phyloP scores from a whole-genome alignment of 805 yeast genomes.

The Metschnikowia proteae region DNA sequence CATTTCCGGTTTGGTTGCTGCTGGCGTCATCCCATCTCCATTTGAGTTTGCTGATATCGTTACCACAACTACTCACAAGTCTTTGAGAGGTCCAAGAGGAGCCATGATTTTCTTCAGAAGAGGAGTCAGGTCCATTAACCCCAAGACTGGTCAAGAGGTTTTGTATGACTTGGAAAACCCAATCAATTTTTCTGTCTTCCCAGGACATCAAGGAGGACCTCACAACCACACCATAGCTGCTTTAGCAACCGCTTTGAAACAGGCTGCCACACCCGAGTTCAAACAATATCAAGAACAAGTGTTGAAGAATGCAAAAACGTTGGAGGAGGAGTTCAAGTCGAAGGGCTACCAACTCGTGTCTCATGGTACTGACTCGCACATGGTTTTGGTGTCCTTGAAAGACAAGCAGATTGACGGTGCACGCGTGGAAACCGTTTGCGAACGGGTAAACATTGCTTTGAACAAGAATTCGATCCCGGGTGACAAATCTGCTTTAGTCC shows the following conservation, averaged over 20 bases:
- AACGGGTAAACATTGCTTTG: conserved; percentile 88
- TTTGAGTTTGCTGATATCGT: conserved; percentile 97
- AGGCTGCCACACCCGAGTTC: conserved; percentile 87
- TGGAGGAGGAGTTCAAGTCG: conserved; percentile 69
- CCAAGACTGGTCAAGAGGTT: conserved; percentile 87
- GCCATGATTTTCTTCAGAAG: conserved; percentile 99
- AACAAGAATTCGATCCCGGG: conserved; percentile 98
- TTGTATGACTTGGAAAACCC: conserved; percentile 88
- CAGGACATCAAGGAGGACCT: conserved; percentile 99
- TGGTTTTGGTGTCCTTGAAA: conserved; percentile 86
- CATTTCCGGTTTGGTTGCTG: conserved; percentile 92
- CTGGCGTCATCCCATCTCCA: conserved; percentile 94
- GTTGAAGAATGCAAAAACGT: conserved; percentile 78
- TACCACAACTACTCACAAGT: conserved; percentile 98
- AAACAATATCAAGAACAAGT: conserved; percentile 87
- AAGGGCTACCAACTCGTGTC: conserved; percentile 82
- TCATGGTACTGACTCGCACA: conserved; percentile 95
- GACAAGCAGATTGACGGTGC: conserved; percentile 95
- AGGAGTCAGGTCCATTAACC: conserved; percentile 81
- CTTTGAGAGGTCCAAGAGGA: conserved; percentile 99
- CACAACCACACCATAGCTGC: conserved; percentile 99
- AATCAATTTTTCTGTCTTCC: conserved; percentile 98
- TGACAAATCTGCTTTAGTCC: conserved; percentile 92
- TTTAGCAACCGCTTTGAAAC: conserved; percentile 93
- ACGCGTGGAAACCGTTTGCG: conserved; percentile 92